Evolutionary conservation across 352 stramenopile genomes (phyloP), one percentile per base, ranked within the genome.

Genomic region (Globisporangium perplexum): DNA sequence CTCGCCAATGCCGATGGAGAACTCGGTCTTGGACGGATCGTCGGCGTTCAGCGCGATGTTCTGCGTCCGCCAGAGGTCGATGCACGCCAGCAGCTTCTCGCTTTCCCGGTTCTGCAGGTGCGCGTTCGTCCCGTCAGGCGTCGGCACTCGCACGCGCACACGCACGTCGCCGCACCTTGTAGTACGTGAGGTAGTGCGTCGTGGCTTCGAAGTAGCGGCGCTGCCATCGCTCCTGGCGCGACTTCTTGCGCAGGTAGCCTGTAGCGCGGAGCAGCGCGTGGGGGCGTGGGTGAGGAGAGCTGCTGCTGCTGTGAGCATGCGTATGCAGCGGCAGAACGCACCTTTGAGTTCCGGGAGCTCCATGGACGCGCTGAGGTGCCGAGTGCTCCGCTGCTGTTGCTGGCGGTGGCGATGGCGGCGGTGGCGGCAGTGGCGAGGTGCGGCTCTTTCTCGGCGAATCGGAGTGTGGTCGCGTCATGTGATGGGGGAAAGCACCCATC

Each of bases 171-270:
- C 53, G 42, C 41, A 96, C 87, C 86, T 99, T 99, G 77, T 98
- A 99, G 75, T 99, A 99, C 12, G 96, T 98, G 26, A 99, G 75
- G 69, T 97, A 98, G 74, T 98, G 90, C 47, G 95, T 98, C 53
- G 97, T 98, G 18, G 92, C 97, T 77, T 99, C 96, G 66, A 99
- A 99, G 77, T 97, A 99, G 50, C 96, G 87, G 49, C 93, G 95
- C 67, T 99, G 96, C 96, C 95, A 97, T 41, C 87, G 84, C 39
- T 93, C 86, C 62, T 96, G 84, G 50, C 89, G 87, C 53, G 89
- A 94, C 60, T 96, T 96, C 70, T 97, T 97, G 64, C 90, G 80
- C 69, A 97, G 71, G 67, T 97, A 97, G 44, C 90, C 88, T 94
- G 59, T 38, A 50, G 12, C 2, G 15, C 20, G 5, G 22, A 5